A percentile compares a stretch with the other conserved stretches of the same genome.
Evolutionary conservation across 31 red algal genomes (phyloP).

Genomic region (Odonthalia washingtoniensis): DNA sequence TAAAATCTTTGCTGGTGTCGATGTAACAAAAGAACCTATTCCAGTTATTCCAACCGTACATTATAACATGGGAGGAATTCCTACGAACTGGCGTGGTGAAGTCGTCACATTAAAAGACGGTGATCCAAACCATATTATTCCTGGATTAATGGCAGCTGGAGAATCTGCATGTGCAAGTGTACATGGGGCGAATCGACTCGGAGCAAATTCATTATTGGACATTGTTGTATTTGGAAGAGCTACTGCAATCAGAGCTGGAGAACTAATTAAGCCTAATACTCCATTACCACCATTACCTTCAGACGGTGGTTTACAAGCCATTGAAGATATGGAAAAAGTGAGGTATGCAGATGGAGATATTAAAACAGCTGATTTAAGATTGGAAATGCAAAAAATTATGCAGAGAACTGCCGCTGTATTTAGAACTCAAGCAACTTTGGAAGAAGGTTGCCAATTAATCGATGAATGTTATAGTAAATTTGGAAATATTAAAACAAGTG

Average conservation of each 20-base stretch:
- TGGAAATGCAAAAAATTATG: conserved; percentile 94
- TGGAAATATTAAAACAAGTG: conserved; percentile 71
- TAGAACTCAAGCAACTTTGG: conserved; percentile 76
- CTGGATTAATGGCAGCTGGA: conserved; percentile 91
- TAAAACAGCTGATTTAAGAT: conserved; percentile 73
- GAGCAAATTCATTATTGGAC: conserved; percentile 95
- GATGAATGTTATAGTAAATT: conserved; percentile 83
- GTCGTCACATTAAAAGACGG: conserved; percentile 79
- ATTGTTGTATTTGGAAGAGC: conserved; percentile 99
- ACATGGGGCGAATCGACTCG: conserved; percentile 96
- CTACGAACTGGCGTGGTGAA: conserved; percentile 96
- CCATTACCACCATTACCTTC: conserved; percentile 65
- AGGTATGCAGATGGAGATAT: conserved; percentile 81
- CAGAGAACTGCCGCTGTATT: conserved; percentile 94
- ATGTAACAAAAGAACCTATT: conserved; percentile 96
- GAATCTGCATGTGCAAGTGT: conserved; percentile 96
- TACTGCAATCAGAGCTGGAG: conserved; percentile 67
- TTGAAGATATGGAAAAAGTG: conserved; percentile 83
- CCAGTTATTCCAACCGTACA: conserved; percentile 98
- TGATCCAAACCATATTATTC: conserved; percentile 78
- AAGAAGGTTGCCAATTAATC: conserved; percentile 81
- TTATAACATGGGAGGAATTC: conserved; percentile 99
- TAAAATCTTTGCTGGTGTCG: conserved; percentile 92
- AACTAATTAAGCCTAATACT: conserved; percentile 71
- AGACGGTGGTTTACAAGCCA: conserved; percentile 72